Evolutionary conservation across 176 grass and related monocot species (phyloP), one percentile per base, ranked within the genome.

Genomic region (Carex littledalei): DNA sequence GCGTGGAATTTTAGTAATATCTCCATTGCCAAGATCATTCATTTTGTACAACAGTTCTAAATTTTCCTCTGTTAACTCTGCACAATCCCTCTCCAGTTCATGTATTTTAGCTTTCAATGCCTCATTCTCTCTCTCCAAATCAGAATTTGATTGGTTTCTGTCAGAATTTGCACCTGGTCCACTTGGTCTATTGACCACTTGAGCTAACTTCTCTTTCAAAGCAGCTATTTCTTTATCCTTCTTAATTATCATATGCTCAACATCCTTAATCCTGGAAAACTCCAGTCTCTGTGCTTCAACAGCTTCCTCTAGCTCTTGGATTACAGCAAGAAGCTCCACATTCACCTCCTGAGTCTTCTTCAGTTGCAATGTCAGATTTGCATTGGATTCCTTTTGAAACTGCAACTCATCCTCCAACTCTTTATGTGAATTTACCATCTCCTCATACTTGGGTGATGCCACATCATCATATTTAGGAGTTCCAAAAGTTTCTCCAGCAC

Each of bases 31-130:
- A 59, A 86, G 63, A 81, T 92, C 88, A 89, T 95, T 98, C 84
- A 95, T 83, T 70, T 95, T 92, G 59, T 87, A 93, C 83, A 92
- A 89, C 78, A 99, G 85, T 61, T 88, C 86, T 49, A 99, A 34
- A 85, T 95, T 95, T 88, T 99, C 93, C 52, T 95, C 93, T 29
- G 93, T 91, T 90, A 99, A 89, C 89, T 95, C 90, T 20, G 88
- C 85, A 87, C 72, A 95, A 54, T 99, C 89, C 50, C 84, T 94
- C 88, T 99, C 91, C 63, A 99, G 88, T 81, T 99, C 96, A 58
- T 94, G 85, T 57, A 99, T 84, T 89, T 99, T 92, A 57, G 80
- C 66, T 82, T 88, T 95, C 67, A 95, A 68, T 68, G 84, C 85
- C 37, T 91, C 90, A 82, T 92, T 99, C 84, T 95, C 88, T 5